Conservation (phyloP, 2,329 filamentous ascomycete species). For the Thermomyces lanuginosus region DNA sequence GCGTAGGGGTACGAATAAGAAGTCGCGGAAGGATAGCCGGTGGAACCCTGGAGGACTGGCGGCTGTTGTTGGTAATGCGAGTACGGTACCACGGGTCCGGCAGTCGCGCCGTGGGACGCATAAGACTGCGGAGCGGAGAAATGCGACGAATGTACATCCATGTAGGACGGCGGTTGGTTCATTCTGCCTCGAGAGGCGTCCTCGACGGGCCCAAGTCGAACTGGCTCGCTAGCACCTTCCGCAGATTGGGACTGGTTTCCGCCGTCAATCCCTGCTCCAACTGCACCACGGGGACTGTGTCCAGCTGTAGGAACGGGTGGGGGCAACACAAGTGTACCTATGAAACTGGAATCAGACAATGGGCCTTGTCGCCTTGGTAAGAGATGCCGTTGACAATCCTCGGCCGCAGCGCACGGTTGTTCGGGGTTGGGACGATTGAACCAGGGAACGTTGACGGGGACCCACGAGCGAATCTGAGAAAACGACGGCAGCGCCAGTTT, state of each 20-base stretch:
- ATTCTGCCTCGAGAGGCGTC: slow-evolving; percentile 41
- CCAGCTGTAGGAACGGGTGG: no score
- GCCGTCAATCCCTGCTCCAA: no score
- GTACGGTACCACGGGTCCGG: slow-evolving; percentile 59
- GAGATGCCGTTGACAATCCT: no score
- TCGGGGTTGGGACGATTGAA: slow-evolving; percentile 52
- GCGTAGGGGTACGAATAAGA: slow-evolving; percentile 50
- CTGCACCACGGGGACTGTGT: no score
- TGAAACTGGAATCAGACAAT: no score
- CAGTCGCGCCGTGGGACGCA: slow-evolving; percentile 59
- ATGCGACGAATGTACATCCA: slow-evolving; percentile 66
- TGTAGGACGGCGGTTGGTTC: slow-evolving; percentile 68
- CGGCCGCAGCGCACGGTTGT: slow-evolving; percentile 33
- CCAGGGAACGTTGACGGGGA: slow-evolving; percentile 52
- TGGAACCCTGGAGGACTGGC: slow-evolving; percentile 52
- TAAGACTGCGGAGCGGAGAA: slow-evolving; percentile 63
- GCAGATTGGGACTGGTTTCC: no score
- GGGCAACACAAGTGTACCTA: no score
- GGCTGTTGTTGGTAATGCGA: slow-evolving; percentile 55
- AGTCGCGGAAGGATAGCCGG: slow-evolving; percentile 44
- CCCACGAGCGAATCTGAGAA: slow-evolving; percentile 66
- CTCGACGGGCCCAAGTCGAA: no score
- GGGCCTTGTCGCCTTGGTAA: no score
- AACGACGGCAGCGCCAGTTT: slow-evolving; percentile 90
- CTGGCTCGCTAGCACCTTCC: no score